Percentiles rank a stretch among this genome's conserved stretches.
These are phyloP conservation scores for Tricholoma matsutake DNA, from an alignment of 768 basidiomycete species.

Conservation along the genomic window DNA sequence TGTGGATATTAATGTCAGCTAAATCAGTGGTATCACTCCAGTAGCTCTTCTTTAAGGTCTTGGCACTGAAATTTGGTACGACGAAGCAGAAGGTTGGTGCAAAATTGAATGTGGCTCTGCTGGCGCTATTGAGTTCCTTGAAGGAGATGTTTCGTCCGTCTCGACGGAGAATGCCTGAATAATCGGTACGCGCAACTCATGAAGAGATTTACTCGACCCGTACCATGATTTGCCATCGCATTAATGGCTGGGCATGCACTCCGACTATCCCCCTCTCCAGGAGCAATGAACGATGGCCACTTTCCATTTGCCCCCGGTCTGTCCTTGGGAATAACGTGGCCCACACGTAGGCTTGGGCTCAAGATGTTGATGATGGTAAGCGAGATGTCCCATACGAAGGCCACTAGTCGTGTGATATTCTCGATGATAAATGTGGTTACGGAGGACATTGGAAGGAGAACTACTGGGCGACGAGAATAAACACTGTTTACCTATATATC, in stretches of 20 bases:
- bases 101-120: constrained; percentile 64
- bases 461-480: neutral
- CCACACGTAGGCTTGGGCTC: constrained; percentile 41
- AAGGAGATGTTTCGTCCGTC: constrained; percentile 68
- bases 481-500: too few species aligned
- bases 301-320: constrained; percentile 51
- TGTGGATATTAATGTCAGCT: constrained; percentile 64
- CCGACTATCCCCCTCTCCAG: constrained; percentile 60
- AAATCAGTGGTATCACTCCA: constrained; percentile 57
- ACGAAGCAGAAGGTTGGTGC: constrained; percentile 60
- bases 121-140: constrained; percentile 34
- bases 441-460: neutral
- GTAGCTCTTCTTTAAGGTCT: constrained; percentile 52
- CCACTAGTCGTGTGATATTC: constrained; percentile 9
- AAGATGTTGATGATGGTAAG: constrained; percentile 49
- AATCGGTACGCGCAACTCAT: neutral
- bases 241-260: constrained; percentile 73
- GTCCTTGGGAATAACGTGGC: constrained; percentile 52
- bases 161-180: constrained; percentile 55
- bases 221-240: constrained; percentile 80
- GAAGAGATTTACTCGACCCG: neutral
- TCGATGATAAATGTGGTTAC: neutral
- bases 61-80: constrained; percentile 56
- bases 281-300: constrained; percentile 64
- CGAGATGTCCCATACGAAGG: constrained; percentile 48